These are phyloP conservation scores for Gymnopus androsaceus DNA, from an alignment of 1,284 basidiomycete species.

Conservation along the genomic window DNA sequence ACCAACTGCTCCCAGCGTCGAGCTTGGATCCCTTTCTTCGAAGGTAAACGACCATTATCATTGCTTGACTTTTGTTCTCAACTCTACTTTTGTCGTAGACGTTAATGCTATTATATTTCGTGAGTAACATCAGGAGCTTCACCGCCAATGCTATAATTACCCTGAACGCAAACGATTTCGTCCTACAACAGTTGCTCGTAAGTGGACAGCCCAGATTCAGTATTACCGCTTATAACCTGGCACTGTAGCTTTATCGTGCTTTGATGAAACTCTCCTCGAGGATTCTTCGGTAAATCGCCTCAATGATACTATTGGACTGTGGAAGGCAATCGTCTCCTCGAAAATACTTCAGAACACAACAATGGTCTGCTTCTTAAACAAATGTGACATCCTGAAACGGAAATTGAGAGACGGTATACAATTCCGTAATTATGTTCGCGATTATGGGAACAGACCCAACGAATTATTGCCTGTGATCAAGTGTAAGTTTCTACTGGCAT, in stretches of 20 bases:
- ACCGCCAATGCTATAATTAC: background rate
- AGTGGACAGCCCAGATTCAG: background rate
- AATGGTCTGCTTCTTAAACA: slow-evolving; percentile 68
- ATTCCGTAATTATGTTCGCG: slow-evolving; percentile 35
- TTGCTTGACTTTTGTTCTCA: no score
- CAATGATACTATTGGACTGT: slow-evolving; percentile 69
- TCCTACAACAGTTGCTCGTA: slow-evolving; percentile 35
- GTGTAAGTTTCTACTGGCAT: slow-evolving; percentile 36
- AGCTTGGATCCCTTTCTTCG: slow-evolving; percentile 69
- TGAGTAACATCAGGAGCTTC: slow-evolving; percentile 25
- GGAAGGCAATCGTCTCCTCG: slow-evolving; percentile 57
- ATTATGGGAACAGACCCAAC: slow-evolving; percentile 32
- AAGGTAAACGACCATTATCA: no score
- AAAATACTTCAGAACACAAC: slow-evolving; percentile 58
- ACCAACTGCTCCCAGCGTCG: slow-evolving; percentile 37
- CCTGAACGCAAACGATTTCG: no score
- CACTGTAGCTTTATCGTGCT: slow-evolving; percentile 58
- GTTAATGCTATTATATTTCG: slow-evolving; percentile 68
- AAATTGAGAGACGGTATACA: slow-evolving; percentile 36
- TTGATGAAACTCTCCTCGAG: slow-evolving; percentile 64
- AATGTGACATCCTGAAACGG: slow-evolving; percentile 53
- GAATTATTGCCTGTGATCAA: slow-evolving; percentile 35
- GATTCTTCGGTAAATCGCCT: slow-evolving; percentile 62
- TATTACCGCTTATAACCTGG: background rate
- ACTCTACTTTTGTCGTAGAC: no score